phyloP scores from a whole-genome alignment of 768 basidiomycete genomes.

The Chalciporus chontae region DNA sequence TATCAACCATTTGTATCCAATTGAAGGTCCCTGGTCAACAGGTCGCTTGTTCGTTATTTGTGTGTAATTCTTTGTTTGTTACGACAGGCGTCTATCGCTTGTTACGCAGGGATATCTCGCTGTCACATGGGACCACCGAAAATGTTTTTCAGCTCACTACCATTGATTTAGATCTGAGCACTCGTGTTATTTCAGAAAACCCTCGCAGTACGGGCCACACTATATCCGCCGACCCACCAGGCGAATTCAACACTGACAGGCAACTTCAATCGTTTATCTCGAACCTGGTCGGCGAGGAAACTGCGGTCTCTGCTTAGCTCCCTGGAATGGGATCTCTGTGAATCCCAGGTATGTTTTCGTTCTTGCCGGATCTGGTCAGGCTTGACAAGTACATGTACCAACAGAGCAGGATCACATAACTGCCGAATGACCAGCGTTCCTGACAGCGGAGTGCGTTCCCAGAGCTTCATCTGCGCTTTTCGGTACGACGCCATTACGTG shows the following conservation, averaged over 20 bases:
- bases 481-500: no score
- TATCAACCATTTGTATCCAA: neutral
- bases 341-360: no score
- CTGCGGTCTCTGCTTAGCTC: no score
- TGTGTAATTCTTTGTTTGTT: constrained; percentile 13
- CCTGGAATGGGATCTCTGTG: no score
- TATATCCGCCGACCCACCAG: neutral
- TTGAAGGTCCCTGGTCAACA: constrained; percentile 1
- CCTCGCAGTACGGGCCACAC: neutral
- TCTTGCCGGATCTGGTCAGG: no score
- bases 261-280: no score
- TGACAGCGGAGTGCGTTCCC: no score
- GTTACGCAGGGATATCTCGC: neutral
- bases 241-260: neutral
- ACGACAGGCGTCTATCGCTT: constrained; percentile 7
- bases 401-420: no score
- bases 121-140: neutral
- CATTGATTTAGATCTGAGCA: constrained; percentile 3
- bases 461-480: no score
- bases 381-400: no score
- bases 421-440: no score
- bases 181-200: neutral
- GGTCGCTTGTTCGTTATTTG: constrained; percentile 14
- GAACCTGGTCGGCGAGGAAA: no score
- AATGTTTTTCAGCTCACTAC: constrained; percentile 9